Evolutionary conservation across 1,284 basidiomycete genomes (phyloP).

Genomic region (Ganoderma sp.): DNA sequence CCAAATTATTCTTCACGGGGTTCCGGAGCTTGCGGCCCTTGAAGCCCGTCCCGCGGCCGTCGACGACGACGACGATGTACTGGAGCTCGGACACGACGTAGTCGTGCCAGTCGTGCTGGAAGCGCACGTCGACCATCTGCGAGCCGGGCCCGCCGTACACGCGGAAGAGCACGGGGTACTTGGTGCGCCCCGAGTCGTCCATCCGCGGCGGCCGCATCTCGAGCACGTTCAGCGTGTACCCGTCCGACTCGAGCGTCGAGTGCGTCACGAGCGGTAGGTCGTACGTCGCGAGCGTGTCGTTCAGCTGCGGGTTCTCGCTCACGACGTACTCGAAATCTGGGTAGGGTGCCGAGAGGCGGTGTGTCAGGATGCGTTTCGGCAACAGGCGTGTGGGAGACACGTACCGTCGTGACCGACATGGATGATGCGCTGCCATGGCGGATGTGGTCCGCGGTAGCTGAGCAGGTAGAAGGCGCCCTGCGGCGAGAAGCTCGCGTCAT

Average conservation of each 20-base stretch:
- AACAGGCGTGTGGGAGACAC: constrained; percentile 30
- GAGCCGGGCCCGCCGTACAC: constrained; percentile 91
- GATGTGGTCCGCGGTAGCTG: constrained; percentile 79
- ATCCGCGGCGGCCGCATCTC: constrained; percentile 92
- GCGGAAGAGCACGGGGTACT: constrained; percentile 91
- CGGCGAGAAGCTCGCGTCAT: constrained; percentile 80
- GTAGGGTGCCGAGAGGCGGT: not conserved
- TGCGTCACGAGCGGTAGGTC: constrained; percentile 72
- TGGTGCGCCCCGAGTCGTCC: constrained; percentile 90
- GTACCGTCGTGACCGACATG: constrained; percentile 65
- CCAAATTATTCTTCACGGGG: constrained; percentile 84
- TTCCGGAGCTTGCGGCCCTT: constrained; percentile 86
- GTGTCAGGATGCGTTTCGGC: not conserved
- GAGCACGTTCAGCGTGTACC: constrained; percentile 84
- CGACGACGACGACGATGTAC: constrained; percentile 88
- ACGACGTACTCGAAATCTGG: constrained; percentile 69
- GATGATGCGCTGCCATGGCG: constrained; percentile 88
- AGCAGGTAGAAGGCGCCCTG: constrained; percentile 85
- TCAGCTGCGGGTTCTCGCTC: constrained; percentile 76
- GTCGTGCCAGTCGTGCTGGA: constrained; percentile 82
- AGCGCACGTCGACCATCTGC: constrained; percentile 76
- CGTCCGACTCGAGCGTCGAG: constrained; percentile 79
- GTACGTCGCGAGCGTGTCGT: constrained; percentile 72
- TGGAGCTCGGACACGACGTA: constrained; percentile 84
- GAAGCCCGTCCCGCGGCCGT: constrained; percentile 94